Conservation (phyloP, 345 rosid species). For the Erodium maritimum region DNA sequence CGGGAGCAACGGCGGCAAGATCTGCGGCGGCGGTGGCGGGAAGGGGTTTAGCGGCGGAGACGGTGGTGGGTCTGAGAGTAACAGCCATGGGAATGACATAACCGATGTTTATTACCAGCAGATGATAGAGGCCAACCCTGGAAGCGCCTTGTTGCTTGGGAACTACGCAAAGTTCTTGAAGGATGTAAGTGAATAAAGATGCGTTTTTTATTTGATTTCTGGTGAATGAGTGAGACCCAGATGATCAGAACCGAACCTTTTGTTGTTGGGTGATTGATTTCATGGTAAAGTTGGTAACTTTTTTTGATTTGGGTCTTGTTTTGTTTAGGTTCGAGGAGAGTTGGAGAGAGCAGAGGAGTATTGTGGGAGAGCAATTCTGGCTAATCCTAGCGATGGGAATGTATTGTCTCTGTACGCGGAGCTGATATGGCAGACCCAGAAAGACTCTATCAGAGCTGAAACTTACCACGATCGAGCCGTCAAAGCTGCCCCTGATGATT, state of each 20-base stretch:
- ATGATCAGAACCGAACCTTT: no score
- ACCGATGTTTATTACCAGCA: slow-evolving; percentile 33
- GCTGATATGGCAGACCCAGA: slow-evolving; percentile 37
- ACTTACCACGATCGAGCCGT: slow-evolving; percentile 38
- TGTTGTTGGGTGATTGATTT: not conserved
- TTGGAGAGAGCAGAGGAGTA: slow-evolving; percentile 28
- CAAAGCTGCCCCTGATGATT: slow-evolving; percentile 35
- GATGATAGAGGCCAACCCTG: slow-evolving; percentile 34
- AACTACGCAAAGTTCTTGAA: slow-evolving; percentile 47
- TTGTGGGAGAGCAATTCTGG: slow-evolving; percentile 36
- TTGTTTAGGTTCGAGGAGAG: slow-evolving; percentile 23
- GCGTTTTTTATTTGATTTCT: no score
- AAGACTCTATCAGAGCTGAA: slow-evolving; percentile 32
- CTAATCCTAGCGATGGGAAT: slow-evolving; percentile 29
- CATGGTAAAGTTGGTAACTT: not conserved
- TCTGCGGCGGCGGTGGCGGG: slow-evolving; percentile 13
- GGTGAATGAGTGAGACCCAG: no score
- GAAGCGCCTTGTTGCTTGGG: slow-evolving; percentile 33
- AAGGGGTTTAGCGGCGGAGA: no score
- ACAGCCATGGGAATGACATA: slow-evolving; percentile 21
- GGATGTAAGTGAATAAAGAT: slow-evolving; percentile 18
- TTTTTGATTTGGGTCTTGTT: not conserved
- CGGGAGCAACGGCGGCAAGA: slow-evolving; percentile 9
- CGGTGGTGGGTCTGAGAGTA: slow-evolving; percentile 6
- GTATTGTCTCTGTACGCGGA: slow-evolving; percentile 40